Conservation (phyloP, 129 eudicot genomes). For the Daucus carota region DH1_v3.0 NC_030384.2:28916001-28916500, state of each 20-base stretch:
- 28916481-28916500: conserved; percentile 28
- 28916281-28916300: conserved; percentile 33
- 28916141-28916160: conserved; percentile 42
- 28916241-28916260: conserved; percentile 34
- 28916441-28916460: conserved; percentile 35
- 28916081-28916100: conserved; percentile 30
- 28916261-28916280: conserved; percentile 52
- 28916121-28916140: conserved; percentile 54
- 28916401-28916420: conserved; percentile 50
- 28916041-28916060: neutral
- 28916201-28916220: conserved; percentile 28
- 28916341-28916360: conserved; percentile 39
- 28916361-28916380: conserved; percentile 25
- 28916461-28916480: conserved; percentile 32
- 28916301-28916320: conserved; percentile 44
- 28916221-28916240: conserved; percentile 28
- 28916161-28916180: conserved; percentile 41
- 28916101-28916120: conserved; percentile 35
- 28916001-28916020: neutral
- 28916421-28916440: conserved; percentile 52
- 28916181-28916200: conserved; percentile 37
- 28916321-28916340: conserved; percentile 29
- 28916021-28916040: neutral
- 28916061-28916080: conserved; percentile 35
- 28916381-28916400: conserved; percentile 35